Conservation (phyloP, 2,329 filamentous ascomycete species). For the Colletotrichum chlorophyti region DNA sequence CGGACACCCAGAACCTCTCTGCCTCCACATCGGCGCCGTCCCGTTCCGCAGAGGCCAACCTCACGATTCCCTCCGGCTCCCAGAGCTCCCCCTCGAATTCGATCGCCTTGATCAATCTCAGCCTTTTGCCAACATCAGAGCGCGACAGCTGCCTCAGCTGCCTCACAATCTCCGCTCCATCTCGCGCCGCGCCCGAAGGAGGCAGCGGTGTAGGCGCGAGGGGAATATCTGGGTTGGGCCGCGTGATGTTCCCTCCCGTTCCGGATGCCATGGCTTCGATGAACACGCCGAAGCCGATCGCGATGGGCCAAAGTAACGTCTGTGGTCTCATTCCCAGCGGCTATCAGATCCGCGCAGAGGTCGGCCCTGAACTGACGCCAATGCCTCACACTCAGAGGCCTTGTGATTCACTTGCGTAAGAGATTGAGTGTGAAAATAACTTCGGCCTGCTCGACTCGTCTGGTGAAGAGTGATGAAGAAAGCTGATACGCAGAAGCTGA, state of each 20-base stretch:
- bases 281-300: background rate
- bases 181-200: conserved; percentile 39
- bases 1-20: conserved; percentile 51
- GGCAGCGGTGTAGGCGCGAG: conserved; percentile 44
- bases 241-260: conserved; percentile 40
- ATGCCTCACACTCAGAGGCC: no score
- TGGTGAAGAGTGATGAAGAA: no score
- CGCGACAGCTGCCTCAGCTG: conserved; percentile 44
- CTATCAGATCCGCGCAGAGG: no score
- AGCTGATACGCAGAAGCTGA: no score
- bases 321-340: background rate
- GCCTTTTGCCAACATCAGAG: conserved; percentile 40
- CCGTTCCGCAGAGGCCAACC: conserved; percentile 37
- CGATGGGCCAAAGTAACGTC: background rate
- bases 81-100: conserved; percentile 51
- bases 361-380: no score
- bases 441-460: no score
- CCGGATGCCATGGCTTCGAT: background rate
- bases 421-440: no score
- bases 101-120: conserved; percentile 49
- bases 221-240: conserved; percentile 35
- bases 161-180: conserved; percentile 44
- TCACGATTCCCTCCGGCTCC: conserved; percentile 56
- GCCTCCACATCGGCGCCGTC: background rate
- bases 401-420: no score